phyloP scores from a whole-genome alignment of 2,329 filamentous ascomycete genomes.

The Paraconiothyrium sp. region DNA sequence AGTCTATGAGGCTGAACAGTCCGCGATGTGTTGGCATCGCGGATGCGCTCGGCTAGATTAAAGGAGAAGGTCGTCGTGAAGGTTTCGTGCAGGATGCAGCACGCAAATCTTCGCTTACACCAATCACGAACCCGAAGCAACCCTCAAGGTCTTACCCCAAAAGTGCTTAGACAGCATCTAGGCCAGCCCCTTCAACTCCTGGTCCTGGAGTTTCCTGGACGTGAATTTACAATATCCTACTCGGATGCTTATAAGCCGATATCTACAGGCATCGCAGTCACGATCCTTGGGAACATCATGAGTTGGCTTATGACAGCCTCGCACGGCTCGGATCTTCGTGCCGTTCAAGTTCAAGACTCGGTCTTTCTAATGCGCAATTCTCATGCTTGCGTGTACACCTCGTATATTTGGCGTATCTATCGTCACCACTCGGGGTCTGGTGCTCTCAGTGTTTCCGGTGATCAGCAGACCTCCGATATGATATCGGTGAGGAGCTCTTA shows the following conservation, averaged over 20 bases:
- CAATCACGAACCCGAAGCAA: constrained; percentile 22
- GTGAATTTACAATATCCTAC: not conserved
- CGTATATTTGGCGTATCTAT: constrained; percentile 21
- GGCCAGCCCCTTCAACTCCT: not conserved
- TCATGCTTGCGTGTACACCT: constrained; percentile 17
- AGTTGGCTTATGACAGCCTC: not conserved
- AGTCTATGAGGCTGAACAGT: constrained; percentile 1
- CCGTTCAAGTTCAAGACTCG: not conserved
- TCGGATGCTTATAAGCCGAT: not conserved
- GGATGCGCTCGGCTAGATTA: constrained; percentile 14
- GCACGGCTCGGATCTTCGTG: constrained; percentile 2
- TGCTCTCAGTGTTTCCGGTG: constrained; percentile 16
- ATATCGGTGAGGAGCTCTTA: not conserved
- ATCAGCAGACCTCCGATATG: constrained; percentile 22
- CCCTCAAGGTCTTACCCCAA: constrained; percentile 6
- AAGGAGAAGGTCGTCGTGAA: constrained; percentile 16
- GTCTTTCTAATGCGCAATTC: constrained; percentile 6
- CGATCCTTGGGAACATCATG: not conserved
- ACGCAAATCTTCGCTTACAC: constrained; percentile 26
- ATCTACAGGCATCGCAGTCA: constrained; percentile 1
- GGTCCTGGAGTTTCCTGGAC: constrained; percentile 3
- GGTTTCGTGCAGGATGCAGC: constrained; percentile 21
- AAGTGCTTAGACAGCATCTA: constrained; percentile 15
- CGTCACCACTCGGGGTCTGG: constrained; percentile 18
- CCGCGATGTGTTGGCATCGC: constrained; percentile 5